Percentiles rank a stretch among this genome's conserved stretches.
Evolutionary conservation across 768 basidiomycete species (phyloP).

Genomic region (Lepiota subincarnata): DNA sequence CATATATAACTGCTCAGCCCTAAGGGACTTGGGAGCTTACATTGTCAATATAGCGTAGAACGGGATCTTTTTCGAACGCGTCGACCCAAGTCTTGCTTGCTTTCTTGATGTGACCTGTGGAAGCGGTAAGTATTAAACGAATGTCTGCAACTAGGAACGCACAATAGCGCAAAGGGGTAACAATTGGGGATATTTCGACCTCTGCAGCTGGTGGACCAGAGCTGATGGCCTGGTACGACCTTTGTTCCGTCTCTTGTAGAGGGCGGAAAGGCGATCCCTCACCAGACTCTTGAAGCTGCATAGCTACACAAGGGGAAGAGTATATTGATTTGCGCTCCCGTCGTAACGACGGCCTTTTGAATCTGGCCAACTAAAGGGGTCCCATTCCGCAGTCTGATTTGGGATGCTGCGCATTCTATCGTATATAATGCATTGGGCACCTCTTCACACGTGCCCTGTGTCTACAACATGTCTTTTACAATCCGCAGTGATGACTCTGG

Average conservation of each 20-base stretch:
- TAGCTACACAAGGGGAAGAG: background rate
- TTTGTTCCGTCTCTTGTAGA: background rate
- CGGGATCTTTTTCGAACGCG: constrained; percentile 19
- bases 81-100: constrained; percentile 22
- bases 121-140: background rate
- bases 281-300: constrained; percentile 5
- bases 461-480: no score
- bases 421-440: background rate
- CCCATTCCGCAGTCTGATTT: constrained; percentile 4
- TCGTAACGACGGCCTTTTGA: background rate
- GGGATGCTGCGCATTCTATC: constrained; percentile 5
- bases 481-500: background rate
- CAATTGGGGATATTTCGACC: constrained; percentile 12
- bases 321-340: background rate
- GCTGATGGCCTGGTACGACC: background rate
- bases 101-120: constrained; percentile 19
- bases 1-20: background rate
- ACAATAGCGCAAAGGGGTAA: constrained; percentile 8
- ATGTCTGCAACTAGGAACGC: background rate
- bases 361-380: background rate
- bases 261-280: background rate
- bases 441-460: no score
- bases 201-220: background rate
- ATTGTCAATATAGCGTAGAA: constrained; percentile 16
- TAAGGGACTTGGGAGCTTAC: constrained; percentile 10